Percentiles rank a stretch among this genome's conserved stretches.
Evolutionary conservation across 2,329 filamentous ascomycete genomes (phyloP).

Genomic region (Colletotrichum siamense): DNA sequence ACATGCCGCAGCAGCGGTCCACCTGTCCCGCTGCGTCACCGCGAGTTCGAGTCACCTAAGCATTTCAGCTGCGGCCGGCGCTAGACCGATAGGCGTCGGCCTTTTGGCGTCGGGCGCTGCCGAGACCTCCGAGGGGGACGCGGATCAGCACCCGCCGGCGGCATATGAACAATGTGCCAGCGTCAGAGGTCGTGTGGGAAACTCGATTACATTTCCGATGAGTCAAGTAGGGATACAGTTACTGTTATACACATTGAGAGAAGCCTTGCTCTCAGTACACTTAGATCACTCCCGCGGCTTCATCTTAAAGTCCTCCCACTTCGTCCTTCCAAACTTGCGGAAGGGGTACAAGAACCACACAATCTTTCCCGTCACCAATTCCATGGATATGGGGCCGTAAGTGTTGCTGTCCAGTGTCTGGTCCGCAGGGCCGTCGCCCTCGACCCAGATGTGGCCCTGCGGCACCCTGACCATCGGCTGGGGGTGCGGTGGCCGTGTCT

Average conservation of each 20-base stretch:
- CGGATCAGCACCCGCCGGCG: not conserved
- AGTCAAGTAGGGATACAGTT: not conserved
- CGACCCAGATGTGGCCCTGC: constrained; percentile 89
- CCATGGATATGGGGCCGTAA: constrained; percentile 83
- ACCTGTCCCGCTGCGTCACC: constrained; percentile 17
- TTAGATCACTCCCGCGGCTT: constrained; percentile 20
- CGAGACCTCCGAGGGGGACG: not conserved
- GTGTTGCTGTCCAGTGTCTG: constrained; percentile 84
- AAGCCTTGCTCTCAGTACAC: not conserved
- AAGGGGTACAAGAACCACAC: constrained; percentile 76
- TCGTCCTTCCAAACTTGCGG: constrained; percentile 60
- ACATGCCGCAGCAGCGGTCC: not conserved
- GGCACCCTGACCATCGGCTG: constrained; percentile 69
- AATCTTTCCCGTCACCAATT: constrained; percentile 77
- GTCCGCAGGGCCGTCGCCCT: constrained; percentile 80
- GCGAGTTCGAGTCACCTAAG: not conserved
- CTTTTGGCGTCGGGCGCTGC: not conserved
- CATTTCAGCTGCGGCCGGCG: not conserved
- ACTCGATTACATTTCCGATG: not conserved
- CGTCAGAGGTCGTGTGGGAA: not conserved
- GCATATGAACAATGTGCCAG: not conserved
- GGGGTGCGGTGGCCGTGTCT: constrained; percentile 67
- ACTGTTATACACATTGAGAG: not conserved
- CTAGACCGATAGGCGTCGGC: not conserved
- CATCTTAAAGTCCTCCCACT: constrained; percentile 59